A percentile compares a stretch with the other conserved stretches of the same genome.
Evolutionary conservation across 129 eudicot species (phyloP).

Genomic region (Glebionis coronaria): DNA sequence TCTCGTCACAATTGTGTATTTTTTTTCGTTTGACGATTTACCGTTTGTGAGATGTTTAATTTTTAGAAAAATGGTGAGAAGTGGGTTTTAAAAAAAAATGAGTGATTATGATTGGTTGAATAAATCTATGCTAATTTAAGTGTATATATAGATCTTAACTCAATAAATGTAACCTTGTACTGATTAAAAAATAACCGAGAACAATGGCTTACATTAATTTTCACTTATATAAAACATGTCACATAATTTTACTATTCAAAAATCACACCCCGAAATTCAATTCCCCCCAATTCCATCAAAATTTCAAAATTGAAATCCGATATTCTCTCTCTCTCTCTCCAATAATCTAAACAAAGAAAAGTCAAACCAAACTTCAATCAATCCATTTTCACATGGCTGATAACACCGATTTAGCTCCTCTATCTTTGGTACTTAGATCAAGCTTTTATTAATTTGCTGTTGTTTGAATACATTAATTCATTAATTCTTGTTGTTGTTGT

Average conservation of each 20-base stretch:
- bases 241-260: too few species aligned
- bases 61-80: too few species aligned
- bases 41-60: too few species aligned
- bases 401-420: slow-evolving; percentile 28
- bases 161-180: not conserved
- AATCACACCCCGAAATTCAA: not conserved
- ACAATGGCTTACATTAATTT: not conserved
- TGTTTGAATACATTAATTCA: not conserved
- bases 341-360: not conserved
- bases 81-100: too few species aligned
- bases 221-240: not conserved
- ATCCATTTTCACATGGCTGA: slow-evolving; percentile 21
- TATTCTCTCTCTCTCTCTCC: slow-evolving; percentile 14
- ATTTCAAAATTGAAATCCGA: slow-evolving; percentile 18
- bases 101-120: too few species aligned
- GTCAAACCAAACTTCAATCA: not conserved
- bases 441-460: slow-evolving; percentile 7
- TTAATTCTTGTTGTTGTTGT: slow-evolving; percentile 1
- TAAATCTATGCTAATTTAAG: too few species aligned
- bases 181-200: slow-evolving; percentile 4
- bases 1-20: too few species aligned
- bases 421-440: slow-evolving; percentile 7
- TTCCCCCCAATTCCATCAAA: slow-evolving; percentile 19
- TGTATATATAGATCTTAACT: too few species aligned
- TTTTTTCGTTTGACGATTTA: too few species aligned